Evolutionary conservation across 805 yeast genomes (phyloP).

Genomic region (Lachancea meyersii): DNA sequence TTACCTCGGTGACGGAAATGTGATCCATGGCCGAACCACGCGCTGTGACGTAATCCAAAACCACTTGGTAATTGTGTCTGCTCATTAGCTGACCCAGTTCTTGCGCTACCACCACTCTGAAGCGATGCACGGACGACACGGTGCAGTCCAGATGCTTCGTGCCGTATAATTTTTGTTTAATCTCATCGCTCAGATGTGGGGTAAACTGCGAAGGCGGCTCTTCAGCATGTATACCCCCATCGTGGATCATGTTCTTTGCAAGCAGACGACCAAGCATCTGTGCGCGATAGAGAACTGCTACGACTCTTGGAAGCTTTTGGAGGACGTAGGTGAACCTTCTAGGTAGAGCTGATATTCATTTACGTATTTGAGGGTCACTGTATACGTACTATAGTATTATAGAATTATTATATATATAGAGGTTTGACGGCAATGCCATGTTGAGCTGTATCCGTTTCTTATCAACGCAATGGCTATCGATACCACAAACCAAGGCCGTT

Average conservation of each 20-base stretch:
- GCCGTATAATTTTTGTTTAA: slow-evolving; percentile 26
- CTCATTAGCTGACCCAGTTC: slow-evolving; percentile 35
- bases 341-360: neutral
- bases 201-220: slow-evolving; percentile 5
- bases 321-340: too few relatives aligned
- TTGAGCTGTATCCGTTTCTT: too few relatives aligned
- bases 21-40: slow-evolving; percentile 20
- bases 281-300: neutral
- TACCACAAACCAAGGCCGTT: too few relatives aligned
- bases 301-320: too few relatives aligned
- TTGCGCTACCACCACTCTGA: slow-evolving; percentile 33
- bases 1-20: slow-evolving; percentile 30
- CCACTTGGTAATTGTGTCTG: slow-evolving; percentile 31
- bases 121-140: slow-evolving; percentile 15
- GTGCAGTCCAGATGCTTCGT: slow-evolving; percentile 13
- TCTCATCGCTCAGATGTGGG: slow-evolving; percentile 22
- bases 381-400: too few relatives aligned
- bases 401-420: too few relatives aligned
- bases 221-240: slow-evolving; percentile 1
- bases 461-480: too few relatives aligned
- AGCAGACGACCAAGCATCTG: slow-evolving; percentile 16
- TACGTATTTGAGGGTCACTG: too few relatives aligned
- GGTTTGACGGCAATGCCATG: too few relatives aligned
- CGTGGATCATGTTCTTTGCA: slow-evolving; percentile 11
- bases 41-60: slow-evolving; percentile 30